A percentile compares a stretch with the other conserved stretches of the same genome.
Conservation (phyloP, 129 eudicot species). For the Scalesia atractyloides region DNA sequence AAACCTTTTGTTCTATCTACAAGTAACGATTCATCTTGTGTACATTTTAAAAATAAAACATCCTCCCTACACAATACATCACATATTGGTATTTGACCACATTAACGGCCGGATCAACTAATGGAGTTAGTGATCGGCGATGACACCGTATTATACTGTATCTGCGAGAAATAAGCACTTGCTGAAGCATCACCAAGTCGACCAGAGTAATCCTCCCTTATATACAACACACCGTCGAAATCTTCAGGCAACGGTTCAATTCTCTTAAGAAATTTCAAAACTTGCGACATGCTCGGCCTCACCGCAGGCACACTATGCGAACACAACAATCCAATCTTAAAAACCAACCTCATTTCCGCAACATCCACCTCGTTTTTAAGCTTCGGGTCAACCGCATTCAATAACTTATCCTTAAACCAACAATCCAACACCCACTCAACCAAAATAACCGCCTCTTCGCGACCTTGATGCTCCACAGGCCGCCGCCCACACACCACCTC, state of each 20-base stretch:
- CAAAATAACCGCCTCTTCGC: slow-evolving; percentile 37
- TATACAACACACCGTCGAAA: slow-evolving; percentile 31
- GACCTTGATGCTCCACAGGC: slow-evolving; percentile 41
- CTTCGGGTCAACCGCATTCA: slow-evolving; percentile 25
- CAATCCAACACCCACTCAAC: slow-evolving; percentile 40
- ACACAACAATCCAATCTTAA: slow-evolving; percentile 44
- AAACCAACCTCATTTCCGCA: slow-evolving; percentile 31
- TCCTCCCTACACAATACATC: too few species aligned
- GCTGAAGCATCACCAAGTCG: slow-evolving; percentile 27
- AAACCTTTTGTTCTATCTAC: too few species aligned
- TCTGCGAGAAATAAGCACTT: slow-evolving; percentile 35
- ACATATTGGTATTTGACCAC: not conserved
- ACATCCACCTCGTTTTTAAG: slow-evolving; percentile 1
- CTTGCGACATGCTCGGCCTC: slow-evolving; percentile 46
- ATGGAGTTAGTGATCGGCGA: slow-evolving; percentile 26
- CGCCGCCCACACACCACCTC: slow-evolving; percentile 45
- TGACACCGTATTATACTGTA: slow-evolving; percentile 32
- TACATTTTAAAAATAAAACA: not conserved
- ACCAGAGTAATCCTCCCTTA: slow-evolving; percentile 31
- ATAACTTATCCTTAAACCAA: slow-evolving; percentile 32
- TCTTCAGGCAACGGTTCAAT: slow-evolving; percentile 29
- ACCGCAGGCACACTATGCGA: slow-evolving; percentile 29
- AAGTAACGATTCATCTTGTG: too few species aligned
- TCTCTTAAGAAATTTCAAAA: slow-evolving; percentile 33
- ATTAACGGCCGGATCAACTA: slow-evolving; percentile 24